phyloP scores from a whole-genome alignment of 2,329 filamentous ascomycete species.

The Colletotrichum chrysophilum region DNA sequence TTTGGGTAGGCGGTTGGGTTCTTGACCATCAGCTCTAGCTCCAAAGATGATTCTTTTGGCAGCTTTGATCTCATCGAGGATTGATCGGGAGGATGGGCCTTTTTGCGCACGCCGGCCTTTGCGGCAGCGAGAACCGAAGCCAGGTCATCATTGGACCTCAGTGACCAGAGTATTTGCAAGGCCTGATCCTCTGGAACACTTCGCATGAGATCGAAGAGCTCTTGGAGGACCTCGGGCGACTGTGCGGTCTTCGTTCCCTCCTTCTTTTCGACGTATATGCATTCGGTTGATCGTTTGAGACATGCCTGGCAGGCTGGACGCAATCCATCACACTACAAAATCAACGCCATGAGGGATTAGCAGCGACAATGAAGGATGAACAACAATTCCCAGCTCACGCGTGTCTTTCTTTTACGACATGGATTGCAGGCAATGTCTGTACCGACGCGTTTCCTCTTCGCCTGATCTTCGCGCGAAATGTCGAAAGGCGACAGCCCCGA shows the following conservation, averaged over 20 bases:
- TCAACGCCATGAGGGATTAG: neutral
- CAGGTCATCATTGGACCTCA: slow-evolving; percentile 27
- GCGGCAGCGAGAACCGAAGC: slow-evolving; percentile 25
- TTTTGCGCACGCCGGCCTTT: neutral
- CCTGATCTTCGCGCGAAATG: neutral
- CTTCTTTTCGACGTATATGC: slow-evolving; percentile 24
- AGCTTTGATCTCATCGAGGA: neutral
- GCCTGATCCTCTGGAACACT: slow-evolving; percentile 24
- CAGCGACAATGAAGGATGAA: neutral
- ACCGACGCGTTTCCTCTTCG: slow-evolving; percentile 26
- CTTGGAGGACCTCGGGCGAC: neutral
- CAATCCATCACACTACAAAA: slow-evolving; percentile 23
- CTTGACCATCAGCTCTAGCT: slow-evolving; percentile 29
- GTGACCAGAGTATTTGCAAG: slow-evolving; percentile 21
- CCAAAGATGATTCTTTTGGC: slow-evolving; percentile 7
- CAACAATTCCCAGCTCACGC: slow-evolving; percentile 17
- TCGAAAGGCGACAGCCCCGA: neutral
- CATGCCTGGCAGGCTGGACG: slow-evolving; percentile 26
- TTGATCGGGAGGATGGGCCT: neutral
- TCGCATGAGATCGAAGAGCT: slow-evolving; percentile 30
- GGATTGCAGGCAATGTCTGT: slow-evolving; percentile 28
- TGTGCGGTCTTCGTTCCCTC: neutral
- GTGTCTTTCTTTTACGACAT: slow-evolving; percentile 27
- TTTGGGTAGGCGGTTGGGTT: slow-evolving; percentile 26
- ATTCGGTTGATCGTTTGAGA: slow-evolving; percentile 14